Evolutionary conservation across 306 rosid species (phyloP).

Genomic region (Cicer pinnatifidum): DNA sequence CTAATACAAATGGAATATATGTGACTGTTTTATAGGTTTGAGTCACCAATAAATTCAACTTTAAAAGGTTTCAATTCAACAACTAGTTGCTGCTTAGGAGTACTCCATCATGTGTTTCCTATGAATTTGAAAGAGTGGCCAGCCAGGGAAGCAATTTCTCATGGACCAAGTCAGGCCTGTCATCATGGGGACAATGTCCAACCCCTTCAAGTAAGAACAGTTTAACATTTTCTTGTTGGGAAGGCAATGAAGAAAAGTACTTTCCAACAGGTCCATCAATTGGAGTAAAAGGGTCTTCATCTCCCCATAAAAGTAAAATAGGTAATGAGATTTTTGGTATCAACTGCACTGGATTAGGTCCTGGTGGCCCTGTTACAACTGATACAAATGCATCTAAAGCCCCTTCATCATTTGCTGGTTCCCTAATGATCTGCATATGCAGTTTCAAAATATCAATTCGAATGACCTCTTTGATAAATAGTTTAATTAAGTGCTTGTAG

Average conservation of each 20-base stretch:
- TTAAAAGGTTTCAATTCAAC: conserved; percentile 10
- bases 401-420: conserved; percentile 72
- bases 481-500: no score
- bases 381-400: conserved; percentile 90
- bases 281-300: conserved; percentile 89
- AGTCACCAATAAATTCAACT: not conserved
- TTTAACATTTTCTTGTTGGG: conserved; percentile 58
- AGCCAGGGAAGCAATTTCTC: conserved; percentile 84
- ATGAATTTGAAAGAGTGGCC: conserved; percentile 60
- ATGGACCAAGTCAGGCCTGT: conserved; percentile 80
- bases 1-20: conserved; percentile 6
- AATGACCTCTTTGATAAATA: no score
- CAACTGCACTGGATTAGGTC: conserved; percentile 78
- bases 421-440: conserved; percentile 70
- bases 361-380: conserved; percentile 88
- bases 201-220: conserved; percentile 75
- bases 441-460: not conserved
- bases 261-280: conserved; percentile 94
- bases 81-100: conserved; percentile 12
- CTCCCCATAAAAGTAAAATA: conserved; percentile 85
- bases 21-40: conserved; percentile 1
- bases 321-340: conserved; percentile 74
- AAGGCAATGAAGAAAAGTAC: conserved; percentile 69
- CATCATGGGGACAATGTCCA: conserved; percentile 97
- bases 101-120: conserved; percentile 23